Conservation (phyloP, 2,329 filamentous ascomycete species). For the Nothopassalora personata region DNA sequence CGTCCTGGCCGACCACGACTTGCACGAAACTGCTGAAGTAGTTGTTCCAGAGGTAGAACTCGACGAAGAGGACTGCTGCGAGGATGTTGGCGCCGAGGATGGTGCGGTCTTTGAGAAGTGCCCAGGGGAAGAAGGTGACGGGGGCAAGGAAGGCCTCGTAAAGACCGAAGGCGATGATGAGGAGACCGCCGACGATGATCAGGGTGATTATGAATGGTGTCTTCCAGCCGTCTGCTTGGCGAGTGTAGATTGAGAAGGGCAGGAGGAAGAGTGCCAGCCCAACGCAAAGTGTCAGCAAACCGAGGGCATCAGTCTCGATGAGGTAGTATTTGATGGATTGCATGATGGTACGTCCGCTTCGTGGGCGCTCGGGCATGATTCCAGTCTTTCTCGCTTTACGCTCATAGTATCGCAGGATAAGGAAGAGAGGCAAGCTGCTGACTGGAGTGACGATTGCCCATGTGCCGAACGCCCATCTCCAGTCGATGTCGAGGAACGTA, state of each 20-base stretch:
- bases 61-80: constrained; percentile 39
- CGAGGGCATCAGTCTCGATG: constrained; percentile 28
- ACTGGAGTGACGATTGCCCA: constrained; percentile 29
- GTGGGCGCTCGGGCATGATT: constrained; percentile 11
- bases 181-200: constrained; percentile 27
- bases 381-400: constrained; percentile 25
- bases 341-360: constrained; percentile 17
- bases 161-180: constrained; percentile 43
- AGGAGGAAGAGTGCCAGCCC: constrained; percentile 63
- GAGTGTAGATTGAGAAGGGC: constrained; percentile 54
- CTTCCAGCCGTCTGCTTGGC: constrained; percentile 33
- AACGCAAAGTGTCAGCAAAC: constrained; percentile 26
- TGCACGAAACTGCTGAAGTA: constrained; percentile 44
- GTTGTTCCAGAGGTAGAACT: constrained; percentile 38
- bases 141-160: constrained; percentile 56
- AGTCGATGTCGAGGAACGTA: constrained; percentile 22
- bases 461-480: constrained; percentile 30
- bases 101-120: constrained; percentile 48
- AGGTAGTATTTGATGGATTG: constrained; percentile 24
- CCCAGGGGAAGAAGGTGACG: constrained; percentile 53
- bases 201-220: constrained; percentile 36
- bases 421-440: constrained; percentile 22
- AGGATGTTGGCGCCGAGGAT: constrained; percentile 44
- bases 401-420: constrained; percentile 13
- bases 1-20: constrained; percentile 41